A percentile compares a stretch with the other conserved stretches of the same genome.
Evolutionary conservation across 805 yeast genomes (phyloP).

Genomic region (Kazachstania kunashirensis): DNA sequence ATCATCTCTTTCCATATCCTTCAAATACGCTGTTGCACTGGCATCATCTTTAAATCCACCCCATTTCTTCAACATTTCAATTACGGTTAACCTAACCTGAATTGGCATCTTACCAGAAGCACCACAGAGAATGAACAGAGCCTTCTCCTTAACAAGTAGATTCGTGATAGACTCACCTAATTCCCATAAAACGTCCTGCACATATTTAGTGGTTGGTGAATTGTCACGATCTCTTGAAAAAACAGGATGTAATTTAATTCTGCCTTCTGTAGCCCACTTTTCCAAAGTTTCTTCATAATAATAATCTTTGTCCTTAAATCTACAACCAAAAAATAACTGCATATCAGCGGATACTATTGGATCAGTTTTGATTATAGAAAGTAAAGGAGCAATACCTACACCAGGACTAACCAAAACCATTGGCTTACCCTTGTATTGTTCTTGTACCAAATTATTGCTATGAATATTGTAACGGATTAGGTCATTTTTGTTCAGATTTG

Average conservation of each 20-base stretch:
- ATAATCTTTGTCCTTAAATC: conserved; percentile 57
- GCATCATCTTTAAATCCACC: conserved; percentile 32
- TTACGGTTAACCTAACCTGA: conserved; percentile 73
- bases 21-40: conserved; percentile 41
- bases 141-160: conserved; percentile 44
- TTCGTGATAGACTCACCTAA: conserved; percentile 42
- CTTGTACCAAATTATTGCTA: conserved; percentile 34
- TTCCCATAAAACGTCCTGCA: conserved; percentile 61
- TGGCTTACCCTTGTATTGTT: conserved; percentile 35
- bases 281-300: conserved; percentile 52
- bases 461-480: conserved; percentile 43
- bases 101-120: conserved; percentile 91
- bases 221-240: conserved; percentile 40
- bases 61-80: conserved; percentile 45
- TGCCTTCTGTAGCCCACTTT: conserved; percentile 25
- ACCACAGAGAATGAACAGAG: conserved; percentile 76
- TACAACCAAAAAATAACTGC: conserved; percentile 64
- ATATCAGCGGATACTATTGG: conserved; percentile 19
- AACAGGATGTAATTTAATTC: conserved; percentile 35
- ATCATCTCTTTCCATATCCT: conserved; percentile 50
- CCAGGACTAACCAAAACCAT: conserved; percentile 82
- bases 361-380: conserved; percentile 47
- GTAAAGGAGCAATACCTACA: conserved; percentile 93
- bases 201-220: conserved; percentile 47
- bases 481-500: conserved; percentile 39